Evolutionary conservation across 441 rosid species (phyloP).

Genomic region (Pelargonium myrrhifolium): DNA sequence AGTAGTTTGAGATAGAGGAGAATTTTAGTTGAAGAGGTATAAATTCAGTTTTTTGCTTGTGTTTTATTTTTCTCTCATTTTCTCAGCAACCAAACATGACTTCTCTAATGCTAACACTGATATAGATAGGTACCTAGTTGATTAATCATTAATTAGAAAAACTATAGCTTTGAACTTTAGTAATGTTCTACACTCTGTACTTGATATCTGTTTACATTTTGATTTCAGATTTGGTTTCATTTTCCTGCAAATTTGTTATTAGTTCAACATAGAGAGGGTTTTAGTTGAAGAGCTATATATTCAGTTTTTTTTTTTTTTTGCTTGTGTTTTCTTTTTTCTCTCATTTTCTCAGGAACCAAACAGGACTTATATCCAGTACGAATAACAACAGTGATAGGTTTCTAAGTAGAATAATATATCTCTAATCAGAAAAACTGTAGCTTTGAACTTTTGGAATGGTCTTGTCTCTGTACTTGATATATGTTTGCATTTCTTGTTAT

Average conservation of each 20-base stretch:
- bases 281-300: no score
- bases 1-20: background rate
- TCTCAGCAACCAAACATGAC: background rate
- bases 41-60: background rate
- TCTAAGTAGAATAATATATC: no score
- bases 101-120: background rate
- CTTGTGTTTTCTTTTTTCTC: no score
- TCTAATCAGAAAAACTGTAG: no score
- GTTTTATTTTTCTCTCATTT: background rate
- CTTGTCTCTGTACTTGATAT: no score
- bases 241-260: background rate
- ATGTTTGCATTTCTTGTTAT: no score
- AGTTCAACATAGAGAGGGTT: no score
- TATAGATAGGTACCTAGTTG: background rate
- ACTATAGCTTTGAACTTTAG: background rate
- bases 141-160: background rate
- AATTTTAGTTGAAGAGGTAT: background rate
- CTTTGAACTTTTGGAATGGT: no score
- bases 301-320: no score
- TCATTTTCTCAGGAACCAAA: no score
- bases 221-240: background rate
- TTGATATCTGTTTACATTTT: background rate
- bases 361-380: no score
- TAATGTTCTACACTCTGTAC: background rate
- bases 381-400: no score